Evolutionary conservation across 2,329 filamentous ascomycete genomes (phyloP).

Genomic region (Cercospora nicotianae): DNA sequence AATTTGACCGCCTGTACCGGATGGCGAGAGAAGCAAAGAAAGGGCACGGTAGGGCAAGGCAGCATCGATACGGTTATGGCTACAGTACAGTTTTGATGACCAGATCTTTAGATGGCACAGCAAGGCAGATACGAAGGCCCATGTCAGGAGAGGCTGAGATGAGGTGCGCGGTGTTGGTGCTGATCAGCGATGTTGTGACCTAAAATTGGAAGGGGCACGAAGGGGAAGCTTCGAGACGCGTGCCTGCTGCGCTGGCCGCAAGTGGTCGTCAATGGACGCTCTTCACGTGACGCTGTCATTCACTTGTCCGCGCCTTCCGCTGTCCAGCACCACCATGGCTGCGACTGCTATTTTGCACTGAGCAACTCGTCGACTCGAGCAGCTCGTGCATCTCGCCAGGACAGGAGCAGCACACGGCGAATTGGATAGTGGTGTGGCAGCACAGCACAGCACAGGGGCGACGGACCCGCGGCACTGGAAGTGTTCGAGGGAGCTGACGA

Average conservation of each 20-base stretch:
- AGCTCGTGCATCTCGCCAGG: not conserved
- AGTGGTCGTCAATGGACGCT: not conserved
- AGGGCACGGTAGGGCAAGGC: not conserved
- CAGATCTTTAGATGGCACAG: not conserved
- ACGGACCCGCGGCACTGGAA: not conserved
- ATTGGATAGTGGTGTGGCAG: not conserved
- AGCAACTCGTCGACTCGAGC: not conserved
- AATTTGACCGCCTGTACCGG: not conserved
- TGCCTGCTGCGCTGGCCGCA: not conserved
- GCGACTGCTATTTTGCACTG: not conserved
- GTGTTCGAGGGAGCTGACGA: not conserved
- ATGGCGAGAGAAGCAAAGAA: not conserved
- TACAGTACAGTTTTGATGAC: not conserved
- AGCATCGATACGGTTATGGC: not conserved
- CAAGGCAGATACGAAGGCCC: not conserved
- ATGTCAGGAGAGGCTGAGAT: not conserved
- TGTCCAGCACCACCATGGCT: not conserved
- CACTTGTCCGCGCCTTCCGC: not conserved
- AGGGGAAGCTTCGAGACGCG: conserved; percentile 7
- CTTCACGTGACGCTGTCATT: not conserved
- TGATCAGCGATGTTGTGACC: not conserved
- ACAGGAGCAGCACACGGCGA: not conserved
- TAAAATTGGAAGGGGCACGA: conserved; percentile 7
- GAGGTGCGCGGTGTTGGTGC: too few relatives aligned
- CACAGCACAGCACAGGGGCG: not conserved